Evolutionary conservation across 2,329 filamentous ascomycete genomes (phyloP), one percentile per base, ranked within the genome.

Genomic region (Xylaria sp.): DNA sequence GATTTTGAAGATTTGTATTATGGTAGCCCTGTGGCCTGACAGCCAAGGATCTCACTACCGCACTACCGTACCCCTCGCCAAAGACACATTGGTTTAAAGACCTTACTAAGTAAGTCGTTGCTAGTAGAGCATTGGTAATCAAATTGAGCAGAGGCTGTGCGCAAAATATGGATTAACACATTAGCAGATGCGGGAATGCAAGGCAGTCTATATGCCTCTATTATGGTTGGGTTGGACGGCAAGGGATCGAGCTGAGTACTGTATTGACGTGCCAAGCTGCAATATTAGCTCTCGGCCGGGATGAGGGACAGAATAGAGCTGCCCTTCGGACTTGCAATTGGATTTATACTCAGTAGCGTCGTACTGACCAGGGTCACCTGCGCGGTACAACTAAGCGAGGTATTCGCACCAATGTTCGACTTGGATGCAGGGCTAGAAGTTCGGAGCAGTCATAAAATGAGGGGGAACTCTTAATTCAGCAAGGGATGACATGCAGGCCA

Each of bases 381-480:
- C 46, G 4, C 46, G 25, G 41, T 39, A 57, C n/a, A 13, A 25
- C 28, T 63, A 67, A 55, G 60, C 60, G 55, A 63, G 59, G 45
- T 15, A n/a, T 15, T 50, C 46, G 30, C 46, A 30, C 46, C 25
- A 50, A 50, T 23, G 46, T 30, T 10, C 23, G 46, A 50, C 15
- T 28, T 41, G n/a, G 20, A 30, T 18, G 30, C 15, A 43, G n/a
- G 18, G 34, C 34, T 18, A 23, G 34, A 23, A 1, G 32, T 4
- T 9, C 23, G 28, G 23, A 20, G 6, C 41, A 36, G 23, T 25
- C 34, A 18, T n/a, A 20, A 28, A 41, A 43, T 46, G 55, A 63
- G 41, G 63, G 63, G 63, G 53, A 63, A 20, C 12, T 20, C n/a
- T 59, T n/a, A 7, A 63, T 55, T 45, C 6, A 30, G 60, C 41